Base-by-base conservation (phyloP, 169 alveolate genomes). In the Eimeria praecox region DNA sequence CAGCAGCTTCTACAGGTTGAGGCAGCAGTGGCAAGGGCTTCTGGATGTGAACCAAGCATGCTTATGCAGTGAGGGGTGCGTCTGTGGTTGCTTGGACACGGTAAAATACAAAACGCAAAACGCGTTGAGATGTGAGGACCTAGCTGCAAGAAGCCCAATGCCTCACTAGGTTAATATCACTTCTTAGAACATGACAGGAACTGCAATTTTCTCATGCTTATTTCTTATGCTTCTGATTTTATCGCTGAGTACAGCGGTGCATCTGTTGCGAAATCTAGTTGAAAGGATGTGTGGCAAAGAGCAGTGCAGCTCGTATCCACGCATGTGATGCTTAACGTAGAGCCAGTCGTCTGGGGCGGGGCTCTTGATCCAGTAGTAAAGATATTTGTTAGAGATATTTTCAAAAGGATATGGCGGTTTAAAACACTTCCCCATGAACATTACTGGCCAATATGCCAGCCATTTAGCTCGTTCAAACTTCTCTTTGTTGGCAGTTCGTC, bases 11-110 rank as follows among this genome's bases (percentile, higher is more conserved):
- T 59, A 40, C 93, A 62, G 35, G 80, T 86, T 56, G 93, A 86
- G 62, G 93, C 93, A 86, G 93, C 93, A 56, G 40, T 86, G 77
- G 93, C 93, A 18, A 86, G 52, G 59, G 93, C 77, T 8, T 86
- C 62, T 20, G 62, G 62, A 86, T 42, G 54, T 20, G 59, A 42
- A 24, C 87, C 87, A 20, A 77, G 44, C 3, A 44, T 77, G 59
- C 42, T 8, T 8, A 20, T 77, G 54, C 59, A 38, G 3, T 18
- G 59, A 9, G 59, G 35, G 30, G 1, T 75, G 86, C 59, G 44
- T 12, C 40, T 27, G 42, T 42, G 44, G 64, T 44, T 59, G 40
- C 40, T 38, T 78, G 64, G 35, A 27, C 22, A 78, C 40, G 64
- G 64, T 44, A 69, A 2, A 33, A 6, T 69, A 49, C 20, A 22